Conservation (phyloP, 257 asterid genomes). For the Verbena officinalis region DNA sequence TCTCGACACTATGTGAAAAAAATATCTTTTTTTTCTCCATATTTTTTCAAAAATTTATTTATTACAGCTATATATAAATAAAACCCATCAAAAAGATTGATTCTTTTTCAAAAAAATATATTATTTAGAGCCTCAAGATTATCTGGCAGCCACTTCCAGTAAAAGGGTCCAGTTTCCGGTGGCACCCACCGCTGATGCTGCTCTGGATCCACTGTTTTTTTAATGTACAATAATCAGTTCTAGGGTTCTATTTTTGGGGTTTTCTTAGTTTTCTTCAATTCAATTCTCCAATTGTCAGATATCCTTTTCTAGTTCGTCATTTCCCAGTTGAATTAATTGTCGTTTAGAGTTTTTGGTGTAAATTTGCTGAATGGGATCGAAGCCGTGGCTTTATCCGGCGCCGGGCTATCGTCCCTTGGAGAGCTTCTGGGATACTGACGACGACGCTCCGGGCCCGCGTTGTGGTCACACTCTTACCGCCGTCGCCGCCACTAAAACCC, state of each 20-base stretch:
- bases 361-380: constrained; percentile 57
- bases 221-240: constrained; percentile 25
- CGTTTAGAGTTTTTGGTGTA: background rate
- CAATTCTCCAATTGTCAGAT: constrained; percentile 6
- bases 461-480: constrained; percentile 95
- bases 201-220: constrained; percentile 37
- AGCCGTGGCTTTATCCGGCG: constrained; percentile 67
- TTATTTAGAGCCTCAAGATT: constrained; percentile 9
- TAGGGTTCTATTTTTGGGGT: constrained; percentile 26
- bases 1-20: background rate
- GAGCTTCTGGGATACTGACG: constrained; percentile 84
- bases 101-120: background rate
- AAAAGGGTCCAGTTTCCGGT: constrained; percentile 37
- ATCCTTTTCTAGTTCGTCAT: background rate
- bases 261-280: constrained; percentile 13
- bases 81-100: background rate
- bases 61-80: background rate
- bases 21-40: constrained; percentile 14
- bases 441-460: constrained; percentile 98
- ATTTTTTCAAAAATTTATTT: background rate
- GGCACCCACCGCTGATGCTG: constrained; percentile 34
- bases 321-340: constrained; percentile 19
- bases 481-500: constrained; percentile 83
- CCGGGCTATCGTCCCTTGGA: constrained; percentile 65
- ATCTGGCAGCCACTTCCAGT: constrained; percentile 42